Base-by-base conservation (phyloP, 495 filamentous ascomycete species). In the Hypoxylon subgilvum region DNA sequence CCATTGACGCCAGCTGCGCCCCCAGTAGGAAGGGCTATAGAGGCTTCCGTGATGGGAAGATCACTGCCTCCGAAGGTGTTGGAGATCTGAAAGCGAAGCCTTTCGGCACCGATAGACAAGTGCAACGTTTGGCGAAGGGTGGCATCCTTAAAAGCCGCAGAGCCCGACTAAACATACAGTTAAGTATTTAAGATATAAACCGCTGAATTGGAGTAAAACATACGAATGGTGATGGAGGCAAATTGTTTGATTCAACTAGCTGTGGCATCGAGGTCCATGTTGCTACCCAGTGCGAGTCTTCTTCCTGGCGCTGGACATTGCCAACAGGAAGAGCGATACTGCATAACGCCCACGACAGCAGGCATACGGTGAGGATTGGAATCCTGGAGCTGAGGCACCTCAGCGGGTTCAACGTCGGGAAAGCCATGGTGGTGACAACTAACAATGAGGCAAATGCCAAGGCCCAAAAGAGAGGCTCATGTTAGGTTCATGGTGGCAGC, bases 231-330 rank as follows among this genome's bases (percentile, higher is more conserved):
- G 75, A 60, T 0, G 80, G 79, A 8, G 85, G 85, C 43, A 88
- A 75, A 62, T 88, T 88, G 48, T 68, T 76, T 21, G 75, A 77
- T 58, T 89, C 86, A 4, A 83, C 82, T 12, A 86, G 66, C 69
- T 88, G 85, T 2, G 85, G 84, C 85, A 87, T 88, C 6, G 83
- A 74, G 0, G 82, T 80, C 86, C 85, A 88, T 1, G 83, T 83
- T 52, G 78, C 76, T 6, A 87, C 82, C 86, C 86, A 89, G 52
- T 85, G 83, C 18, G 72, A 52, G 14, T 70, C 67, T 23, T 65
- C 71, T 1, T 71, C 61, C 45, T 67, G 67, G 12, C 59, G 57
- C 7, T 45, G 38, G 7, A 34, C 22, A 28, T 62, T 57, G 7
- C 12, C 45, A 36, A 51, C 42, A 39, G 68, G 66, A 6, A 8